Percentiles rank a stretch among this genome's conserved stretches.
Conservation (phyloP, 1,284 basidiomycete species). For the Leucoagaricus sp. region DNA sequence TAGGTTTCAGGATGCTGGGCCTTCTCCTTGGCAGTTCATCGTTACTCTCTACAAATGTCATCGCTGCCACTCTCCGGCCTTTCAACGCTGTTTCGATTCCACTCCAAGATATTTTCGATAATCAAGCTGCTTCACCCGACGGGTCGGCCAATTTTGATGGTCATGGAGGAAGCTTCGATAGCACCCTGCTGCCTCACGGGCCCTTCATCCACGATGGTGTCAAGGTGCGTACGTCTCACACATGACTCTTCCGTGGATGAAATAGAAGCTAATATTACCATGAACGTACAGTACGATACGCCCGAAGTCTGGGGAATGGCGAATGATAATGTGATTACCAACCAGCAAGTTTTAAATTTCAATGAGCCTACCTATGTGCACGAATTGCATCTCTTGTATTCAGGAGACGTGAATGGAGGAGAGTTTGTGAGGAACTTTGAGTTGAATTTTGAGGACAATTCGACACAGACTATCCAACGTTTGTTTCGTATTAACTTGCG, state of each 20-base stretch:
- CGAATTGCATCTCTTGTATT: slow-evolving; percentile 45
- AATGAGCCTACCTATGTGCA: slow-evolving; percentile 36
- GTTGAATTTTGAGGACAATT: slow-evolving; percentile 36
- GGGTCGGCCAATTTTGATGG: slow-evolving; percentile 41
- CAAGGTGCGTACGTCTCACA: slow-evolving; percentile 24
- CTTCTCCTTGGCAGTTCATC: background rate
- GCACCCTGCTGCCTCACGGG: slow-evolving; percentile 35
- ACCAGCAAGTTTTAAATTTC: slow-evolving; percentile 37
- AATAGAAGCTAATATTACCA: background rate
- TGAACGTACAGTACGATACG: slow-evolving; percentile 35
- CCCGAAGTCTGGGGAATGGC: slow-evolving; percentile 38
- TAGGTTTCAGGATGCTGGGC: background rate
- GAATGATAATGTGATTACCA: slow-evolving; percentile 41
- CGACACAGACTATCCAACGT: slow-evolving; percentile 34
- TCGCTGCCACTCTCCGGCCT: slow-evolving; percentile 3
- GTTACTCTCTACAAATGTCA: background rate
- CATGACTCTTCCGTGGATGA: background rate
- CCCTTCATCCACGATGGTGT: slow-evolving; percentile 38
- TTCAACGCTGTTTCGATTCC: slow-evolving; percentile 30
- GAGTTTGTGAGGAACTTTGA: slow-evolving; percentile 35
- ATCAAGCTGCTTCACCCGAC: slow-evolving; percentile 41
- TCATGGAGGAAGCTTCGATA: slow-evolving; percentile 37
- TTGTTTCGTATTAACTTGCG: slow-evolving; percentile 13
- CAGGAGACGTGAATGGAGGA: slow-evolving; percentile 36
- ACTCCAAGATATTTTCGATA: slow-evolving; percentile 34